Evolutionary conservation across 169 alveolate genomes (phyloP).

Genomic region (Plasmodium fragile): DNA sequence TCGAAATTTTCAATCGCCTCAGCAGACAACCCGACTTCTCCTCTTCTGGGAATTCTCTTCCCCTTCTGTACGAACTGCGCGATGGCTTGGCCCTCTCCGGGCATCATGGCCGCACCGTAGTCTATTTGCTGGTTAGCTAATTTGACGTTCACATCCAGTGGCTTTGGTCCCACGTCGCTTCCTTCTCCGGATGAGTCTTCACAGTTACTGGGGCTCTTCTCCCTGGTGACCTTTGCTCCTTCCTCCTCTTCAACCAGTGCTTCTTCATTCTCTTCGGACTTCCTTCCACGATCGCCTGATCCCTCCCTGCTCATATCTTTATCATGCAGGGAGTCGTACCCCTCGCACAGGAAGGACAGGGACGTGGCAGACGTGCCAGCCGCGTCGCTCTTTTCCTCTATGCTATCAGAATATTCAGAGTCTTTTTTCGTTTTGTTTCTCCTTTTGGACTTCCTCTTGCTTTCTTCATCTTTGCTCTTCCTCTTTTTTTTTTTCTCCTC

Average conservation of each 20-base stretch:
- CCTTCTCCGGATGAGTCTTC: conserved; percentile 44
- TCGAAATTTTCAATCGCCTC: conserved; percentile 93
- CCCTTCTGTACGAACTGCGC: conserved; percentile 92
- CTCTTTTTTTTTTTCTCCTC: background rate
- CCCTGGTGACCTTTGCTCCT: background rate
- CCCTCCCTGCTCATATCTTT: background rate
- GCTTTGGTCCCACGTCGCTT: conserved; percentile 78
- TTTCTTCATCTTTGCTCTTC: conserved; percentile 8
- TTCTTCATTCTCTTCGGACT: background rate
- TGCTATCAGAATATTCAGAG: background rate
- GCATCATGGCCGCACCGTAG: conserved; percentile 79
- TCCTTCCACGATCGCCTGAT: background rate
- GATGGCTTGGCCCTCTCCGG: conserved; percentile 91
- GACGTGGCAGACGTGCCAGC: conserved; percentile 50
- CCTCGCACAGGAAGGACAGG: conserved; percentile 58
- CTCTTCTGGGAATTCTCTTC: conserved; percentile 93
- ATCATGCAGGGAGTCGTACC: conserved; percentile 36
- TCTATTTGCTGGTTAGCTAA: conserved; percentile 60
- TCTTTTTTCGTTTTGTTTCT: conserved; percentile 11
- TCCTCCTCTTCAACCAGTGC: background rate
- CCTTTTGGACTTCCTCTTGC: background rate
- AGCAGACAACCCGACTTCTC: conserved; percentile 94
- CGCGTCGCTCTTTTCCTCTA: background rate
- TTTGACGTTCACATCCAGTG: conserved; percentile 69
- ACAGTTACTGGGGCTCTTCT: background rate